Conservation (phyloP, 331 rosid genomes). For the Rhamnella rubrinervis region DNA sequence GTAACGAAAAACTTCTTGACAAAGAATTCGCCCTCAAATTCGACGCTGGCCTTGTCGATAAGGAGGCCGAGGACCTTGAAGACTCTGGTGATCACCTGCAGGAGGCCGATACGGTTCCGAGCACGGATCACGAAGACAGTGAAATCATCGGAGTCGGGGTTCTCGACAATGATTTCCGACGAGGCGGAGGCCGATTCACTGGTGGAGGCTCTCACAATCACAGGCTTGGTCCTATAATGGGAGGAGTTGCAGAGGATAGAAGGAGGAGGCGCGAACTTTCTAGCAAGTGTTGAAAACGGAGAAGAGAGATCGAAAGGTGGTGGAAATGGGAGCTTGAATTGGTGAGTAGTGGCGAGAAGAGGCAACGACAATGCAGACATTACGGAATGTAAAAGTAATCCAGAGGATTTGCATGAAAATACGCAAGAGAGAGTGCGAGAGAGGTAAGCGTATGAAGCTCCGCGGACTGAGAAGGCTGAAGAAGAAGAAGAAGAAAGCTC, state of each 20-base stretch:
- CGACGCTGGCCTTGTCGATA: constrained; percentile 61
- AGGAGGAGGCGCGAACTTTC: constrained; percentile 9
- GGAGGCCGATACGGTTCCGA: constrained; percentile 64
- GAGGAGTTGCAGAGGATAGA: constrained; percentile 13
- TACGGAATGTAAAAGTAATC: constrained; percentile 11
- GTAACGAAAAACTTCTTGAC: constrained; percentile 59
- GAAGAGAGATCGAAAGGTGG: constrained; percentile 14
- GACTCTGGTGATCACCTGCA: constrained; percentile 62
- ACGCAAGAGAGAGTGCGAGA: background rate
- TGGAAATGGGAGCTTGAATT: constrained; percentile 24
- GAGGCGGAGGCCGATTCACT: constrained; percentile 30
- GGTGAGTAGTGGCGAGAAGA: constrained; percentile 16
- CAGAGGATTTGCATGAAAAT: background rate
- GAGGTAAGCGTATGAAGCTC: background rate
- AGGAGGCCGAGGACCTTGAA: constrained; percentile 65
- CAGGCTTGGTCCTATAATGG: constrained; percentile 7
- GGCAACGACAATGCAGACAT: constrained; percentile 48
- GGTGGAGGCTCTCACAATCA: constrained; percentile 33
- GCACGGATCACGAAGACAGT: constrained; percentile 56
- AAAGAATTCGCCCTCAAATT: constrained; percentile 60
- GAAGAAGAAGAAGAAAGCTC: background rate
- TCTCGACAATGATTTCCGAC: constrained; percentile 42
- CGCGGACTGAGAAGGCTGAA: background rate
- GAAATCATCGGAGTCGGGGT: constrained; percentile 33
- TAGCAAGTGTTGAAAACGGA: constrained; percentile 26